Conservation (phyloP, 495 filamentous ascomycete species). For the Tuber magnatum region DNA sequence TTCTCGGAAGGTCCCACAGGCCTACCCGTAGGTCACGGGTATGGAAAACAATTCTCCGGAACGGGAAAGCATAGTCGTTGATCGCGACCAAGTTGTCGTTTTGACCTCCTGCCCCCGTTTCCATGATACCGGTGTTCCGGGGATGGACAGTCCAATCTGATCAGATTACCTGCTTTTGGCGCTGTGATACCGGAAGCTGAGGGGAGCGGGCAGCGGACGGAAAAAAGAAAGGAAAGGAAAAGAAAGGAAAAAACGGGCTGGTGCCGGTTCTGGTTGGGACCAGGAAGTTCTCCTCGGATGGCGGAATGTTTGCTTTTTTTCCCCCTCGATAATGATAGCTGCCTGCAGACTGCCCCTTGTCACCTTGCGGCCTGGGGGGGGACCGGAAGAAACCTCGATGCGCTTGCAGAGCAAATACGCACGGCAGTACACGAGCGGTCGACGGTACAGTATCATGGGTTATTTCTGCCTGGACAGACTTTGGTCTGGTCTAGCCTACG, state of each 20-base stretch:
- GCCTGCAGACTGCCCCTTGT: not conserved
- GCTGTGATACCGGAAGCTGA: not conserved
- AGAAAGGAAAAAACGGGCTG: not conserved
- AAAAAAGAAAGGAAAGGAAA: not conserved
- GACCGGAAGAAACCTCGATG: not conserved
- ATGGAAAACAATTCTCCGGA: not conserved
- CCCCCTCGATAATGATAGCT: not conserved
- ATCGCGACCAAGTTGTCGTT: not conserved
- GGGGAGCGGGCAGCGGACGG: not conserved
- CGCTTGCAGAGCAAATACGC: not conserved
- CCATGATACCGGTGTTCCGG: not conserved
- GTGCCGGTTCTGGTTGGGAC: not conserved
- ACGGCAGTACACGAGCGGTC: not conserved
- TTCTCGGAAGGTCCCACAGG: not conserved
- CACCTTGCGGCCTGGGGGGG: not conserved
- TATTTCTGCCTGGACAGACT: not conserved
- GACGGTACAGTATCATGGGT: not conserved
- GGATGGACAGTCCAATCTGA: not conserved
- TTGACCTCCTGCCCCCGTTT: not conserved
- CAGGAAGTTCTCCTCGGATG: not conserved
- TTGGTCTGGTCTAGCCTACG: not conserved
- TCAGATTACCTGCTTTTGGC: not conserved
- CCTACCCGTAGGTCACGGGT: not conserved
- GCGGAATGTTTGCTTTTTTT: constrained; percentile 5
- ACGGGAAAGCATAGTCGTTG: not conserved